Conservation (phyloP, 176 grass and related monocot genomes). For the Paspalum notatum region DNA sequence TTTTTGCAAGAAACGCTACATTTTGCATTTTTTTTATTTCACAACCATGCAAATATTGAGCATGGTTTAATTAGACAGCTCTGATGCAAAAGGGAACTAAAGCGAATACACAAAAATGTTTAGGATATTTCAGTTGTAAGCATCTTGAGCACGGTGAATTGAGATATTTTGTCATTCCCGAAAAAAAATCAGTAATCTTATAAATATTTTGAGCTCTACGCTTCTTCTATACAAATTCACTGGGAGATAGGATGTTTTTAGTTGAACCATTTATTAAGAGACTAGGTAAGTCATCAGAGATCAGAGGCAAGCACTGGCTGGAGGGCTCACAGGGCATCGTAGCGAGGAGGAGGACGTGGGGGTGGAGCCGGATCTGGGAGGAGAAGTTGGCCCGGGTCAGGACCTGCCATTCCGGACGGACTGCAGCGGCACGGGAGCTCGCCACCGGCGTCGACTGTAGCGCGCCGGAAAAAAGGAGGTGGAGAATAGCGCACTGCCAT, state of each 20-base stretch:
- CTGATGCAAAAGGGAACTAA: conserved; percentile 13
- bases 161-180: not conserved
- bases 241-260: not conserved
- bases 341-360: conserved; percentile 68
- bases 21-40: not conserved
- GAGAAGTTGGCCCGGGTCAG: conserved; percentile 77
- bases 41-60: not conserved
- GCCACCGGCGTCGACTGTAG: not conserved
- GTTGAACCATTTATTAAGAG: not conserved
- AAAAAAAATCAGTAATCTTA: not conserved
- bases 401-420: conserved; percentile 61
- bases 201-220: not conserved
- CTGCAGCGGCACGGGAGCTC: conserved; percentile 22
- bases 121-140: not conserved
- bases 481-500: conserved; percentile 36
- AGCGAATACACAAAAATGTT: not conserved
- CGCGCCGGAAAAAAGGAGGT: conserved; percentile 30
- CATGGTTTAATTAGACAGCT: conserved; percentile 4
- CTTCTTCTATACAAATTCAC: not conserved
- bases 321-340: conserved; percentile 81
- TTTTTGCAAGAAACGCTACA: not conserved
- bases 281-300: not conserved
- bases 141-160: not conserved
- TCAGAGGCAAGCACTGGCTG: not conserved
- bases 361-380: conserved; percentile 78